These are phyloP conservation scores for Ajuga chamaepitys DNA, from an alignment of 257 asterid genomes.

Conservation along the genomic window DNA sequence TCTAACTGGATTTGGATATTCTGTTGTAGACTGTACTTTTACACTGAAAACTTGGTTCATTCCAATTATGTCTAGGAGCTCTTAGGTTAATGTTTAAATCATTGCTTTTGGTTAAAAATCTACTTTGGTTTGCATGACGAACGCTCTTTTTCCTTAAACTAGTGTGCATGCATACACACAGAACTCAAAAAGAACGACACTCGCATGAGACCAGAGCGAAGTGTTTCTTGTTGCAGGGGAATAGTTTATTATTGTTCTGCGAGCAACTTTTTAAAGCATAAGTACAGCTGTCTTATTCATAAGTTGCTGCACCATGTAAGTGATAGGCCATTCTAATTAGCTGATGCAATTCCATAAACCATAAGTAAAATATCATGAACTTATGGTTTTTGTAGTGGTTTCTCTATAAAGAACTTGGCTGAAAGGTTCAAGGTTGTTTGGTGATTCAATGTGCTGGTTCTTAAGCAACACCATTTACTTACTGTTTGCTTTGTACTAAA, in stretches of 20 bases:
- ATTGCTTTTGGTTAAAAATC: not conserved
- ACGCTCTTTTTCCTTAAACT: not conserved
- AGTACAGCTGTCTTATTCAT: not conserved
- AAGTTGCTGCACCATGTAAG: not conserved
- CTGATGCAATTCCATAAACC: not conserved
- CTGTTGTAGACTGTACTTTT: not conserved
- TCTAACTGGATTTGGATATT: not conserved
- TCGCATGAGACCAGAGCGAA: not conserved
- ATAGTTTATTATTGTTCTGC: not conserved
- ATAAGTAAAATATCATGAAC: no score
- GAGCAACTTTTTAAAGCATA: not conserved
- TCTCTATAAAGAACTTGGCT: not conserved
- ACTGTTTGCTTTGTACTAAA: not conserved
- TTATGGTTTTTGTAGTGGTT: not conserved
- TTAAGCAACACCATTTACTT: not conserved
- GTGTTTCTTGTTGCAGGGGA: not conserved
- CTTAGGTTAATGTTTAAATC: not conserved
- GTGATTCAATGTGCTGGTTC: not conserved
- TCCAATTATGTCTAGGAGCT: not conserved
- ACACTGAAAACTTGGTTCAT: not conserved
- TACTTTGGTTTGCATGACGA: not conserved
- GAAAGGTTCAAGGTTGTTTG: not conserved
- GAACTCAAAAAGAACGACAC: not conserved
- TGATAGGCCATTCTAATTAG: not conserved
- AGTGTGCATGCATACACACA: not conserved